A percentile compares a stretch with the other conserved stretches of the same genome.
Evolutionary conservation across 768 basidiomycete genomes (phyloP).

Genomic region (Mycena venus): DNA sequence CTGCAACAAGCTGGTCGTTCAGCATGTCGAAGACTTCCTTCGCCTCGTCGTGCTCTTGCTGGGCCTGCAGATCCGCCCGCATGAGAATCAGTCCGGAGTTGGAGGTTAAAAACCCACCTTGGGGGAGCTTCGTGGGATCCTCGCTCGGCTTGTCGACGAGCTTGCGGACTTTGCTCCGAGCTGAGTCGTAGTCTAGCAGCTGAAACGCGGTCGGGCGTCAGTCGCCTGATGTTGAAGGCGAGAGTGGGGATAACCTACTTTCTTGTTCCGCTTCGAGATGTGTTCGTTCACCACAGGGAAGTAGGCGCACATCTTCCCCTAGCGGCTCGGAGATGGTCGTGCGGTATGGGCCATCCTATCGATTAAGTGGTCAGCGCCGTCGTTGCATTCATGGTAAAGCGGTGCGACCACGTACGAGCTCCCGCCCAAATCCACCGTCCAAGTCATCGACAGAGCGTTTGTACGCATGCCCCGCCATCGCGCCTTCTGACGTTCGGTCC

Average conservation of each 20-base stretch:
- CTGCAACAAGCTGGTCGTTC: slow-evolving; percentile 91
- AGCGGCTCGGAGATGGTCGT: slow-evolving; percentile 96
- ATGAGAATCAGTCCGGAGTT: neutral
- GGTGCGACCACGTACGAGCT: slow-evolving; percentile 71
- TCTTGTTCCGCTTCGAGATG: slow-evolving; percentile 95
- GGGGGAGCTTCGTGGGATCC: slow-evolving; percentile 91
- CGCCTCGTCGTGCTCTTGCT: slow-evolving; percentile 95
- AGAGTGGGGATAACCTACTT: slow-evolving; percentile 62
- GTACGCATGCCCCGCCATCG: slow-evolving; percentile 98
- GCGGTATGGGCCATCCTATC: slow-evolving; percentile 92
- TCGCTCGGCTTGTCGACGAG: slow-evolving; percentile 93
- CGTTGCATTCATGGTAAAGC: neutral
- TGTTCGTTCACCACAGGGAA: slow-evolving; percentile 95
- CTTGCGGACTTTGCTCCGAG: slow-evolving; percentile 91
- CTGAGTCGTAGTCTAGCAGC: slow-evolving; percentile 96
- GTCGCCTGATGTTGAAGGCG: neutral
- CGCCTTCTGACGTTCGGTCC: slow-evolving; percentile 88
- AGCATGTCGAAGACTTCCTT: slow-evolving; percentile 95
- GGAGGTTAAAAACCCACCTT: slow-evolving; percentile 60
- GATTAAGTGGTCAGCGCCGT: neutral
- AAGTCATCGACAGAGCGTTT: slow-evolving; percentile 95
- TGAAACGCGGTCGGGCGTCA: slow-evolving; percentile 43
- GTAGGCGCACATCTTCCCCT: slow-evolving; percentile 96
- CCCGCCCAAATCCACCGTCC: slow-evolving; percentile 85
- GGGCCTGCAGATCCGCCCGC: slow-evolving; percentile 66